A percentile compares a stretch with the other conserved stretches of the same genome.
Evolutionary conservation across 495 filamentous ascomycete species (phyloP).

Genomic region (Xylaria cubensis): DNA sequence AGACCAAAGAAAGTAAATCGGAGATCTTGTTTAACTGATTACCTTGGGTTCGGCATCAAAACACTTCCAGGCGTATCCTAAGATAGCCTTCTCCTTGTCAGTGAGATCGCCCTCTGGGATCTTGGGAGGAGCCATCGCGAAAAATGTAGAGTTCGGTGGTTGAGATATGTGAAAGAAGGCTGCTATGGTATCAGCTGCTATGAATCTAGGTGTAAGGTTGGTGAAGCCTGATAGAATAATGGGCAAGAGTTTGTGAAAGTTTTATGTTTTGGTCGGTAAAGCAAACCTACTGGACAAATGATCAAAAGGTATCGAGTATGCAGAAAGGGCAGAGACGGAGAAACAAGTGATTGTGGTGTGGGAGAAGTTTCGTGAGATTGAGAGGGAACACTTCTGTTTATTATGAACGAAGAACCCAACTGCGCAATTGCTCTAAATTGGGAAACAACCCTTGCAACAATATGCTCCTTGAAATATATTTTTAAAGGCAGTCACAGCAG

Average conservation of each 20-base stretch:
- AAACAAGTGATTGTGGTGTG: neutral
- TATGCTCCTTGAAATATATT: neutral
- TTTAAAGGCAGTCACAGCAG: neutral
- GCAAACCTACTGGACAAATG: neutral
- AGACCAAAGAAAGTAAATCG: neutral
- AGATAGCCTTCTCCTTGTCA: conserved; percentile 32
- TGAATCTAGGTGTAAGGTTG: neutral
- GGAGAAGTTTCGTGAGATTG: neutral
- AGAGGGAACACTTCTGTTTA: no score
- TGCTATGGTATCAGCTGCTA: neutral
- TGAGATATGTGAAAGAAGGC: neutral
- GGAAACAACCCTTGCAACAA: neutral
- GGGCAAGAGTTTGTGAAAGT: neutral
- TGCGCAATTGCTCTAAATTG: neutral
- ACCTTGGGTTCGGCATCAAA: conserved; percentile 31
- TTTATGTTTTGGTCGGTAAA: neutral
- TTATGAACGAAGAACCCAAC: neutral
- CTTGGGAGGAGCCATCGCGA: conserved; percentile 27
- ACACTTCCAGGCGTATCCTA: conserved; percentile 34
- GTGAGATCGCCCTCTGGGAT: conserved; percentile 25
- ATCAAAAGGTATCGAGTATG: neutral
- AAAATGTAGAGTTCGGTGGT: conserved; percentile 8
- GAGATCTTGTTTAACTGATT: neutral
- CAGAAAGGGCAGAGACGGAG: neutral
- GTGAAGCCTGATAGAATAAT: neutral